Base-by-base conservation (phyloP, 805 yeast species). In the Candida germanica region DNA sequence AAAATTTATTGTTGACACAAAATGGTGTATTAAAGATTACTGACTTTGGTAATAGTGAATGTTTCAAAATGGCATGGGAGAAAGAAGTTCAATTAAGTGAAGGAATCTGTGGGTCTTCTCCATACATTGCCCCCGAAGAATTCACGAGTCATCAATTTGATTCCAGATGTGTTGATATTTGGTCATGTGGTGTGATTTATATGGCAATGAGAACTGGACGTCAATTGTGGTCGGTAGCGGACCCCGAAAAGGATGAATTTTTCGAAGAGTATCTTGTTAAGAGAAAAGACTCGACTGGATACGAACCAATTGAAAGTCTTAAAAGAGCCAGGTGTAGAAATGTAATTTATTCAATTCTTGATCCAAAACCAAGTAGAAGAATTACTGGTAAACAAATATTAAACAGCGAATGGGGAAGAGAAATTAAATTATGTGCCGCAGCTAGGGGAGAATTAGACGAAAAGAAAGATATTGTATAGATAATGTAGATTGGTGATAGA, bases 121-220 rank as follows among this genome's bases (percentile, higher is more conserved):
- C 96, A 2, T 87, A 87, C 57, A 85, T 88, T 51, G 94, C 96
- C 0, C 96, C 96, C 0, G 96, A 87, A 59, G 93, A 83, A 47
- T 83, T 79, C 56, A 67, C 73, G 2, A 61, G 55, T 41, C 64
- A 72, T 26, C 79, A 77, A 50, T 87, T 85, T 58, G 96, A 87
- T 59, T 84, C 94, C 2, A 62, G 95, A 38, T 73, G 83, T 23
- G 83, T 84, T 5, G 96, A 87, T 61, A 78, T 87, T 24, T 87
- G 96, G 96, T 80, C 95, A 0, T 86, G 95, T 65, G 96, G 95
- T 33, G 91, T 87, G 8, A 87, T 87, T 23, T 87, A 84, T 54
- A 82, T 87, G 87, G 94, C 95, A 5, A 83, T 87, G 91, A 69
- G 97, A 50, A 86, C 96, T 0, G 98, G 98, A 3, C 70, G 96